Evolutionary conservation across 371 early-diverging fungal genomes (phyloP).

Genomic region (Rhizopus arrhizus): DNA sequence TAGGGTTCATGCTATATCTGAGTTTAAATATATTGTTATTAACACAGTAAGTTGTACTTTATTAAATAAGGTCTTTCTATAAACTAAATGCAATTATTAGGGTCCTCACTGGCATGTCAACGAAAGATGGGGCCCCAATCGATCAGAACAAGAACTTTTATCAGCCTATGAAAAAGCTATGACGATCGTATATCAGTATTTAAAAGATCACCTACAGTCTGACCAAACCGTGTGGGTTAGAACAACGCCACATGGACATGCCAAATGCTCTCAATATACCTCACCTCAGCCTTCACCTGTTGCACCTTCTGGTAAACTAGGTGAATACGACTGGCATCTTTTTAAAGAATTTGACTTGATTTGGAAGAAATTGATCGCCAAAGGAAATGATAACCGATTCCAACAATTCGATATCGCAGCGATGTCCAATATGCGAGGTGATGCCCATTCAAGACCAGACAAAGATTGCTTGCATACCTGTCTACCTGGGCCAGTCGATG

Average conservation of each 20-base stretch:
- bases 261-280: slow-evolving; percentile 39
- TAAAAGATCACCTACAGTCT: slow-evolving; percentile 27
- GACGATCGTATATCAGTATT: slow-evolving; percentile 30
- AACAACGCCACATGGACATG: slow-evolving; percentile 54
- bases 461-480: slow-evolving; percentile 52
- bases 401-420: slow-evolving; percentile 37
- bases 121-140: slow-evolving; percentile 38
- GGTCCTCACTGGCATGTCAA: slow-evolving; percentile 53
- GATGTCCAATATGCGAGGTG: slow-evolving; percentile 44
- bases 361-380: slow-evolving; percentile 41
- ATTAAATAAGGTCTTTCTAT: not conserved
- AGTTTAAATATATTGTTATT: slow-evolving; percentile 46
- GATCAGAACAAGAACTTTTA: slow-evolving; percentile 39
- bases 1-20: slow-evolving; percentile 45
- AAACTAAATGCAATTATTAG: slow-evolving; percentile 12
- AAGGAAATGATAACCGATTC: slow-evolving; percentile 32
- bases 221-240: slow-evolving; percentile 49
- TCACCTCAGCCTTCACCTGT: slow-evolving; percentile 34
- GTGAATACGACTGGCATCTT: slow-evolving; percentile 55
- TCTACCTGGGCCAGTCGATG: slow-evolving; percentile 52
- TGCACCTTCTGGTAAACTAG: slow-evolving; percentile 36
- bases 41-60: slow-evolving; percentile 38
- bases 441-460: slow-evolving; percentile 52
- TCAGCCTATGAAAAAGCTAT: slow-evolving; percentile 41
- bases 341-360: slow-evolving; percentile 41